phyloP scores from a whole-genome alignment of 805 yeast species.

The Lipomyces yamanashiensis region DNA sequence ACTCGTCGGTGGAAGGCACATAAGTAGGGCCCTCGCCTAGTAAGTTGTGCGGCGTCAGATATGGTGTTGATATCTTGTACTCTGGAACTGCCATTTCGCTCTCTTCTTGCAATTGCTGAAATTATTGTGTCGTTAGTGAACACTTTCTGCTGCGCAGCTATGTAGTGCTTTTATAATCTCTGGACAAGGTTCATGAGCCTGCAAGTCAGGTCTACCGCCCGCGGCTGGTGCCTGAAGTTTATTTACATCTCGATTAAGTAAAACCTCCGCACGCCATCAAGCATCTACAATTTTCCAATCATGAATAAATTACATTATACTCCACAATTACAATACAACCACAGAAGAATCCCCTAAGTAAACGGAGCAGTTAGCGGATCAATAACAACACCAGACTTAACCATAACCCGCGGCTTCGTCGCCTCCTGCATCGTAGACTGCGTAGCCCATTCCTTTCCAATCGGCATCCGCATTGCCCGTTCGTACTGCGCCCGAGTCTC shows the following conservation, averaged over 20 bases:
- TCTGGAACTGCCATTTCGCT: constrained; percentile 19
- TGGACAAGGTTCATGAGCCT: no score
- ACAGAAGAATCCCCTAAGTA: neutral
- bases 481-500: constrained; percentile 95
- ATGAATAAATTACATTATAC: neutral
- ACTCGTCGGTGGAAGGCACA: constrained; percentile 40
- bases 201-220: no score
- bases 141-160: no score
- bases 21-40: constrained; percentile 46
- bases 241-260: no score
- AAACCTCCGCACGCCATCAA: no score
- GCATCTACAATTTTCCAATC: no score
- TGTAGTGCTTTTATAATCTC: no score
- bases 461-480: constrained; percentile 89
- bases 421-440: constrained; percentile 83
- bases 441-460: constrained; percentile 96
- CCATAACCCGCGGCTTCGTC: constrained; percentile 85
- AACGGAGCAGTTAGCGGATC: constrained; percentile 92
- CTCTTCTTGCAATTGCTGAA: no score
- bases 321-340: neutral
- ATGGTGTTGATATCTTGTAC: constrained; percentile 34
- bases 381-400: constrained; percentile 85
- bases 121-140: neutral
- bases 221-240: no score
- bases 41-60: constrained; percentile 34